Base-by-base conservation (phyloP, 108 stramenopile genomes). In the Nitzschia inconspicua region DNA sequence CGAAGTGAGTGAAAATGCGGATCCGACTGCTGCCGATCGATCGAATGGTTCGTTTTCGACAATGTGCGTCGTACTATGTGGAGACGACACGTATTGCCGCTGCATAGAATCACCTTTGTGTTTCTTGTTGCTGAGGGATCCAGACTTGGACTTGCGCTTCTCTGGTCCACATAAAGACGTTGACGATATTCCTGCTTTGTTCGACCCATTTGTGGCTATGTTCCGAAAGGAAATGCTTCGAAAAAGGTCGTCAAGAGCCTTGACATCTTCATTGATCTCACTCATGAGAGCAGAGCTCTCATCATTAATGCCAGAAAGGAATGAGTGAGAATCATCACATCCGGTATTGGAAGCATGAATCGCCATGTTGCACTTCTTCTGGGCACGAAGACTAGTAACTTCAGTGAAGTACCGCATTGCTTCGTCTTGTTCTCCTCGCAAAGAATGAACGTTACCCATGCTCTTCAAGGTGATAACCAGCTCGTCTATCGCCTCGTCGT, bases 201-300 rank as follows among this genome's bases (percentile, higher is more conserved):
- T 63, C 52, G 26, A 27, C 6, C 40, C 32, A 10, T 51, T 51
- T 3, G 4, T 14, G 13, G 39, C 7, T 20, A 58, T 54, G 18
- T 78, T 77, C n/a, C 82, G 77, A 57, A 89, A 89, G 4, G 82
- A 75, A 66, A 89, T 85, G 20, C 79, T 83, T 27, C 78, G 77
- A 55, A 89, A 89, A 43, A 89, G 51, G 42, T 89, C 88, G 63
- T 85, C 88, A 35, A 89, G 51, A n/a, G 88, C 88, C 41, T 78
- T 78, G 36, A 89, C 76, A 57, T 89, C 88, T 66, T 89, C 88
- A 47, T 83, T 85, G 60, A 89, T 81, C 57, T 89, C 88, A 35
- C 55, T 65, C 84, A 89, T 79, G 9, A 85, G 54, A 9, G 76
- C 64, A 7, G 76, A 78, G 27, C 58, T 79, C 20, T 78, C 67